phyloP scores from a whole-genome alignment of 1,284 basidiomycete species.

The Cerioporus squamosus region DNA sequence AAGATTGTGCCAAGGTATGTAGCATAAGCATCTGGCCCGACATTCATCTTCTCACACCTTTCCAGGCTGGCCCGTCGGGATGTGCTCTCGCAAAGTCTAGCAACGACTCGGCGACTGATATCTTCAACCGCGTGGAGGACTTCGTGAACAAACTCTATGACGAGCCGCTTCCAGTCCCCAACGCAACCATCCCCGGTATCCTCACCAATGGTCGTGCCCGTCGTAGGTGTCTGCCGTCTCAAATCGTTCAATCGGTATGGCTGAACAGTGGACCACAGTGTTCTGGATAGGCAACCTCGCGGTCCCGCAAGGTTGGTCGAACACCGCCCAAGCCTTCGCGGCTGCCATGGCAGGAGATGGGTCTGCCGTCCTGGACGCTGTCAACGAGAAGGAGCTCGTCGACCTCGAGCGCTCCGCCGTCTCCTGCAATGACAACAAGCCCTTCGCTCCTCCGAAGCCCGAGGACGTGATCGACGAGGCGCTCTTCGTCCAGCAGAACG shows the following conservation, averaged over 20 bases:
- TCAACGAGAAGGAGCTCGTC: slow-evolving; percentile 11
- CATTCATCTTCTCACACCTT: neutral
- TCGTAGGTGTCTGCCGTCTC: slow-evolving; percentile 21
- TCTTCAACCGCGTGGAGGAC: slow-evolving; percentile 36
- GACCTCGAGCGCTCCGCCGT: slow-evolving; percentile 31
- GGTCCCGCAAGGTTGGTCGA: slow-evolving; percentile 22
- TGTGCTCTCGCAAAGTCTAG: slow-evolving; percentile 34
- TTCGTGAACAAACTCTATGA: slow-evolving; percentile 40
- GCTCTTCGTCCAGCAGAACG: slow-evolving; percentile 23
- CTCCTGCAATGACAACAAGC: slow-evolving; percentile 32
- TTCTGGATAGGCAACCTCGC: slow-evolving; percentile 24
- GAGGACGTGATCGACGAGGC: slow-evolving; percentile 30
- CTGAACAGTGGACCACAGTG: slow-evolving; percentile 13
- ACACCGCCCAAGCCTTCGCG: slow-evolving; percentile 15
- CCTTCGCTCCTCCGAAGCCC: slow-evolving; percentile 22
- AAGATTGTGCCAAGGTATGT: slow-evolving; percentile 38
- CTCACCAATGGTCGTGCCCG: slow-evolving; percentile 40
- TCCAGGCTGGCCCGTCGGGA: slow-evolving; percentile 34
- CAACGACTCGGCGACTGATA: slow-evolving; percentile 31
- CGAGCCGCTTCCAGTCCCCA: slow-evolving; percentile 35
- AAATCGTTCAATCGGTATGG: neutral
- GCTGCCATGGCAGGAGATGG: slow-evolving; percentile 33
- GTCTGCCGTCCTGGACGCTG: slow-evolving; percentile 23
- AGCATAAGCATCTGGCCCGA: neutral
- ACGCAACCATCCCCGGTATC: slow-evolving; percentile 34